Evolutionary conservation across 257 asterid species (phyloP).

Genomic region (Henckelia pumila): DNA sequence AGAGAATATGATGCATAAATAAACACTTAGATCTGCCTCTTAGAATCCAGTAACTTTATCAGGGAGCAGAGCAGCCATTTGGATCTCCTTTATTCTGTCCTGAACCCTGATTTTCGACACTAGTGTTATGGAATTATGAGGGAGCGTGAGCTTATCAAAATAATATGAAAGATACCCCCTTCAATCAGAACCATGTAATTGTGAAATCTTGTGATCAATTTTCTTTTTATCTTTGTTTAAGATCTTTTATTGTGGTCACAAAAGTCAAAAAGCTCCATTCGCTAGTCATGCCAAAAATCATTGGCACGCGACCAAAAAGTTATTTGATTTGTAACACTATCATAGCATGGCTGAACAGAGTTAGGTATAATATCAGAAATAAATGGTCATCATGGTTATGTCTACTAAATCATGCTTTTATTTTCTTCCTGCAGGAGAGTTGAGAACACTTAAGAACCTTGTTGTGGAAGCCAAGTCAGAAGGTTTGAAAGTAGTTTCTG

Average conservation of each 20-base stretch:
- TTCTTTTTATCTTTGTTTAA: too few species aligned
- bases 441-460: conserved; percentile 53
- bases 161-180: background rate
- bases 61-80: background rate
- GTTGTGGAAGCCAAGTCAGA: conserved; percentile 51
- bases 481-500: conserved; percentile 45
- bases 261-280: background rate
- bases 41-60: conserved; percentile 1
- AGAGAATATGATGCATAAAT: background rate
- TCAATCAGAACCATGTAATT: too few species aligned
- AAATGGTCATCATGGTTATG: background rate
- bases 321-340: background rate
- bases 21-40: conserved; percentile 17
- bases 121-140: background rate
- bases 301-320: background rate
- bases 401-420: conserved; percentile 7
- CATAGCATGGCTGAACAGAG: background rate
- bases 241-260: background rate
- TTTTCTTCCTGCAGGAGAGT: conserved; percentile 47
- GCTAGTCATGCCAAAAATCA: background rate
- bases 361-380: background rate
- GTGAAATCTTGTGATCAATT: too few species aligned
- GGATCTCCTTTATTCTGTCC: background rate
- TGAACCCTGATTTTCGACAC: background rate
- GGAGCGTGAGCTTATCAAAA: background rate